phyloP scores from a whole-genome alignment of 306 rosid genomes.

The Ceratonia siliqua region DNA sequence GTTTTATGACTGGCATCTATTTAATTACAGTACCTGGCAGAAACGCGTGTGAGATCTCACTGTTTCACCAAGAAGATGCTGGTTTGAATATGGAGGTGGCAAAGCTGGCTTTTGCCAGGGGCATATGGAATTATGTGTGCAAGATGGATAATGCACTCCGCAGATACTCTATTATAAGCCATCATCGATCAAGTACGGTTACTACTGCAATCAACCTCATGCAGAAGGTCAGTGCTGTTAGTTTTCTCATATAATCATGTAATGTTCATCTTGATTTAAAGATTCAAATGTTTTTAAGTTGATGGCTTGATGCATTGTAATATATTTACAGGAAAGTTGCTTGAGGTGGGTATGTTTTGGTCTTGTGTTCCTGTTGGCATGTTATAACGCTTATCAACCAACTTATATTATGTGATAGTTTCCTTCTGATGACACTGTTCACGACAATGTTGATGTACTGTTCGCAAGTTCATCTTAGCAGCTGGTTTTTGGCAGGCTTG shows the following conservation, averaged over 20 bases:
- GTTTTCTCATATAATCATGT: slow-evolving; percentile 26
- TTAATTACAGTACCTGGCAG: slow-evolving; percentile 68
- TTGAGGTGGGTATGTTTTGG: slow-evolving; percentile 6
- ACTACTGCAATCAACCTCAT: slow-evolving; percentile 61
- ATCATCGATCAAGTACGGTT: slow-evolving; percentile 51
- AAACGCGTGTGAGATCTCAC: slow-evolving; percentile 83
- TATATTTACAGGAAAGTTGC: background rate
- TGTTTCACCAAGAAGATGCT: slow-evolving; percentile 97
- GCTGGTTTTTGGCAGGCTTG: background rate
- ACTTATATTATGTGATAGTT: background rate
- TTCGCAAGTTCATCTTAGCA: background rate
- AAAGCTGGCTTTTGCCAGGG: slow-evolving; percentile 75
- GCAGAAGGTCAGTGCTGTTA: slow-evolving; percentile 64
- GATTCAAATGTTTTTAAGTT: slow-evolving; percentile 6
- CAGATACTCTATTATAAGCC: slow-evolving; percentile 47
- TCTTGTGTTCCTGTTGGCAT: slow-evolving; percentile 14
- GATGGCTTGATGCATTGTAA: slow-evolving; percentile 21
- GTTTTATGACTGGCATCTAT: slow-evolving; percentile 32
- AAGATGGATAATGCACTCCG: slow-evolving; percentile 85
- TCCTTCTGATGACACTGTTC: background rate
- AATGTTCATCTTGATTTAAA: slow-evolving; percentile 16
- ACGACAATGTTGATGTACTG: background rate
- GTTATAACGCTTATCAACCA: slow-evolving; percentile 1
- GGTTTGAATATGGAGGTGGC: slow-evolving; percentile 86
- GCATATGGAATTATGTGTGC: slow-evolving; percentile 92